Evolutionary conservation across 192 early-diverging fungal genomes (phyloP).

Genomic region (Coemansia sp.): DNA sequence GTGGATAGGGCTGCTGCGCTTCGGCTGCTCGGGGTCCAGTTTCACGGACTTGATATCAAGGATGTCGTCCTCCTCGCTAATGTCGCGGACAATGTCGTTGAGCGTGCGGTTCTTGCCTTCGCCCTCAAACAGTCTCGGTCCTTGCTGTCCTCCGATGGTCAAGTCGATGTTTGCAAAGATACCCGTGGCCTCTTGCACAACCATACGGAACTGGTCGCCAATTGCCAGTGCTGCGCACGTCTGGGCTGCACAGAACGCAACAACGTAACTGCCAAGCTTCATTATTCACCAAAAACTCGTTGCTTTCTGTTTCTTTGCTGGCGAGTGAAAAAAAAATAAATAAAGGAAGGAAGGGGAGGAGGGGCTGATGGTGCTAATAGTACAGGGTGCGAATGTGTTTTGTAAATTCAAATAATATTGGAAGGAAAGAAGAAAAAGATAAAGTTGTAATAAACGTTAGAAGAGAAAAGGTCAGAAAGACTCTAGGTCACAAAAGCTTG

Average conservation of each 20-base stretch:
- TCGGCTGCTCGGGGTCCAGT: slow-evolving; percentile 49
- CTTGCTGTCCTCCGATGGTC: not conserved
- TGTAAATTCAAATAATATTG: not conserved
- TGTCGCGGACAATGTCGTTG: slow-evolving; percentile 49
- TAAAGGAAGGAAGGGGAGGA: not conserved
- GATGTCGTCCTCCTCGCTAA: slow-evolving; percentile 48
- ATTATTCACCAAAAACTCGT: slow-evolving; percentile 1
- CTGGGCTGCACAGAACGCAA: slow-evolving; percentile 19
- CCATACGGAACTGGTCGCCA: slow-evolving; percentile 25
- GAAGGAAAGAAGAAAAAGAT: not conserved
- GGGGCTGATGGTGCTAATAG: slow-evolving; percentile 5
- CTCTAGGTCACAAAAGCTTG: no score
- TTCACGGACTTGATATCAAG: slow-evolving; percentile 45
- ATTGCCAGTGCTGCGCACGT: slow-evolving; percentile 15
- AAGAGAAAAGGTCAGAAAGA: not conserved
- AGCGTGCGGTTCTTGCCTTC: slow-evolving; percentile 50
- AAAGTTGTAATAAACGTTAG: not conserved
- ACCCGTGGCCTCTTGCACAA: slow-evolving; percentile 43
- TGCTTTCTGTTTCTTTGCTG: not conserved
- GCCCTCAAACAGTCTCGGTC: not conserved
- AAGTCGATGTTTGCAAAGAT: slow-evolving; percentile 29
- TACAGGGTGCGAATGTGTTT: not conserved
- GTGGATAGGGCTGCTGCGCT: slow-evolving; percentile 41
- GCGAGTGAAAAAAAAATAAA: not conserved
- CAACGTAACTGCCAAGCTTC: slow-evolving; percentile 14